Evolutionary conservation across 106 monocot species (phyloP).

Genomic region (Cymbidium sinense): DNA sequence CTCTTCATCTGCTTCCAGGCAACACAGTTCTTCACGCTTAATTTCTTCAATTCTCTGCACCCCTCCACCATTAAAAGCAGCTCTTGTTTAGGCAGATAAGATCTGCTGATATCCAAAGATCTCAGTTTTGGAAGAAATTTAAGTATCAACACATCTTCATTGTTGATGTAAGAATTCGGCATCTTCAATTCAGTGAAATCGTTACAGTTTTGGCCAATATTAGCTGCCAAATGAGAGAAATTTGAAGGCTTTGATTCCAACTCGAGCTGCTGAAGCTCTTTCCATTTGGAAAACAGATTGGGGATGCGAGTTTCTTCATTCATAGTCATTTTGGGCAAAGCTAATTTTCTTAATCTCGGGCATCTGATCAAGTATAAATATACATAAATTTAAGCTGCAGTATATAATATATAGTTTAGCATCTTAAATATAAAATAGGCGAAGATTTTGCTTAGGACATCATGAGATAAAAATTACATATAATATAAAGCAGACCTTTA

Average conservation of each 20-base stretch:
- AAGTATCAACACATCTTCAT: conserved; percentile 10
- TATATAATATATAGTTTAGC: too few relatives aligned
- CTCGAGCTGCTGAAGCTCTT: background rate
- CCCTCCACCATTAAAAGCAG: background rate
- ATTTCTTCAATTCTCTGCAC: conserved; percentile 16
- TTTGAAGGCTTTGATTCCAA: conserved; percentile 6
- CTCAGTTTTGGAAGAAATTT: conserved; percentile 15
- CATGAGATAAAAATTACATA: too few relatives aligned
- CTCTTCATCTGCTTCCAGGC: conserved; percentile 18
- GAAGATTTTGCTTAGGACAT: too few relatives aligned
- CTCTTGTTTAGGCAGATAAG: conserved; percentile 9
- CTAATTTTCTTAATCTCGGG: background rate
- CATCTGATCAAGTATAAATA: background rate
- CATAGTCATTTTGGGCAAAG: background rate
- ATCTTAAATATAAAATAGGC: too few relatives aligned
- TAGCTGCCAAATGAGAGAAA: background rate
- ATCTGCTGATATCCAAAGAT: conserved; percentile 5
- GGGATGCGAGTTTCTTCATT: conserved; percentile 1
- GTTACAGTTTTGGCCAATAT: background rate
- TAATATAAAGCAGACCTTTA: too few relatives aligned
- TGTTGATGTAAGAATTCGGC: background rate
- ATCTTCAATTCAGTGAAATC: background rate
- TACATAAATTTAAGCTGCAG: too few relatives aligned
- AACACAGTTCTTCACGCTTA: conserved; percentile 9
- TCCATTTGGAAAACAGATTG: conserved; percentile 2